Base-by-base conservation (phyloP, 2,329 filamentous ascomycete species). In the Corynespora cassiicola region DNA sequence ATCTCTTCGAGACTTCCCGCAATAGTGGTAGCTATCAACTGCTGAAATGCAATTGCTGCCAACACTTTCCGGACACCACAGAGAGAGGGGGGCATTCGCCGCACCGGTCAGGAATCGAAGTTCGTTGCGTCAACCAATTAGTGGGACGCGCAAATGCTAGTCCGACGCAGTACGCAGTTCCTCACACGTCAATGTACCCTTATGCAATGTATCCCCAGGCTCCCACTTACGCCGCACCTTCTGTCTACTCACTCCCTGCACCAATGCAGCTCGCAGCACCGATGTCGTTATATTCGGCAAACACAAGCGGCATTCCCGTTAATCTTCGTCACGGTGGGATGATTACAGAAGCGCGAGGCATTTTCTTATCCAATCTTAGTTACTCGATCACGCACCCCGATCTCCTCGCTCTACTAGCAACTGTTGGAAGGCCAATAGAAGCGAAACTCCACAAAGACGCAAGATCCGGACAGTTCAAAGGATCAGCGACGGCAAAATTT, bases 301-400 rank as follows among this genome's bases (percentile, higher is more conserved):
- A 48, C 39, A 50, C 52, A 11, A 56, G 47, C 18, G 65, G 66
- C 3, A 55, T 69, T 28, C 61, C 64, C 8, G 64, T 70, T 18
- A 70, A 69, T 29, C 43, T 66, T n/a, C 50, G 48, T n/a, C 46
- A 56, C n/a, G 65, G 66, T 7, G 62, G 58, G 11, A 49, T 66
- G 14, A 43, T 63, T 18, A 69, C 66, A 6, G 66, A 70, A 42
- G 54, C 61, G 16, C 63, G 66, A 6, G 66, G 65, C 6, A 61
- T 70, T 19, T 68, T 68, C 45, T 61, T 70, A 21, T 54, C 52
- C 15, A 57, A 60, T 12, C 42, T 70, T 11, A 61, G 45, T 30
- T 66, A 59, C 39, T 55, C 51, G 7, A 53, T 51, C 25, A 49
- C 49, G 6, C 44, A 49, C 14, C 49, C 39, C 16, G 61, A 68